Base-by-base conservation (phyloP, 495 filamentous ascomycete genomes). In the Penicillium coffeae region DNA sequence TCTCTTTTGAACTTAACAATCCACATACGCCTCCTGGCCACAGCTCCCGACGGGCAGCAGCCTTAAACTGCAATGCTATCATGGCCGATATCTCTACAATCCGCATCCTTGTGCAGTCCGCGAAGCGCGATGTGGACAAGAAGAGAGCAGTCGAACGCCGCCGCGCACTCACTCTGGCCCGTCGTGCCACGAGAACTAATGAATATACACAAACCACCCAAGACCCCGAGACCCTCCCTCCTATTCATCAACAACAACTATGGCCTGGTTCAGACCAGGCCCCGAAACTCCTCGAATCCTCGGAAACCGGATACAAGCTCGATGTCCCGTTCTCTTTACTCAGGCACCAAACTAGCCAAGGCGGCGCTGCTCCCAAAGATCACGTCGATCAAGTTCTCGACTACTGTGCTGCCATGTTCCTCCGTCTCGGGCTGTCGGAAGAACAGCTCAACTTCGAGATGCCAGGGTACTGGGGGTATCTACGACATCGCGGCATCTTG, bases 71-170 rank as follows among this genome's bases (percentile, higher is more conserved):
- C 7, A 69, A 69, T 41, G 52, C 56, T 20, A 51, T 62, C 6
- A 27, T 65, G 39, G 70, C 75, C 5, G 62, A 72, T 45, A 27
- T 69, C 8, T 66, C 67, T 37, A 76, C 72, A 18, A 59, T 75
- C 39, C 68, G 73, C 38, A 68, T 70, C 38, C 62, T 77, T 41
- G 51, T 64, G 3, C 66, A 64, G 48, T 62, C 60, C 14, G 75
- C 71, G 8, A 47, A 65, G 19, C 56, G 57, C 20, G 68, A 74
- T 45, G 64, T 50, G 8, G 42, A 47, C n/a, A 16, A 32, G n/a
- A 19, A 54, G 13, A 12, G 36, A n/a, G 9, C 43, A 2, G 20
- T 9, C 1, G 7, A 39, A 51, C n/a, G n/a, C n/a, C n/a, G n/a
- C n/a, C n/a, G n/a, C n/a, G n/a, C n/a, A n/a, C n/a, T n/a, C n/a